phyloP scores from a whole-genome alignment of 1,284 basidiomycete genomes.

The Melampsora abietis-canadensis region DNA sequence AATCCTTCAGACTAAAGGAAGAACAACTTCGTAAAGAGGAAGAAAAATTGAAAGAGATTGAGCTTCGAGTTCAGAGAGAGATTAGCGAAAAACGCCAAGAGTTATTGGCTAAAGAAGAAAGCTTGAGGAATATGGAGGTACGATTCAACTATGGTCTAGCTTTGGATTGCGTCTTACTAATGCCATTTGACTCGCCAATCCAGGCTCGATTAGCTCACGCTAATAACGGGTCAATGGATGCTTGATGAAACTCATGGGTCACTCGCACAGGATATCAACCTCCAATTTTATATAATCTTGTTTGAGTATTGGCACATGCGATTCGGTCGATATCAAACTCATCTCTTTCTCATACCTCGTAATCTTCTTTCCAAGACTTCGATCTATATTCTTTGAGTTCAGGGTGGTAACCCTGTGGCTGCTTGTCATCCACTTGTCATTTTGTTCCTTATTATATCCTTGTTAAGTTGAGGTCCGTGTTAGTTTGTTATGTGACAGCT shows the following conservation, averaged over 20 bases:
- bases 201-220: conserved; percentile 40
- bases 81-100: conserved; percentile 99
- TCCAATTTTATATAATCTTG: too few relatives aligned
- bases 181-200: background rate
- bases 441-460: too few relatives aligned
- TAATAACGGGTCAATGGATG: conserved; percentile 16
- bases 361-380: too few relatives aligned
- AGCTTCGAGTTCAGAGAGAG: conserved; percentile 95
- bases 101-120: conserved; percentile 60
- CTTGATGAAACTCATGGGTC: background rate
- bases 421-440: too few relatives aligned
- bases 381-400: too few relatives aligned
- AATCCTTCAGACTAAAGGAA: conserved; percentile 94
- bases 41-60: conserved; percentile 85
- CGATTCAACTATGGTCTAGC: background rate
- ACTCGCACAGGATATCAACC: too few relatives aligned
- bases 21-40: conserved; percentile 90
- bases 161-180: background rate
- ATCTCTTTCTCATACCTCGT: too few relatives aligned
- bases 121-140: conserved; percentile 47
- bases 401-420: too few relatives aligned
- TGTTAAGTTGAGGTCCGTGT: too few relatives aligned
- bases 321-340: too few relatives aligned
- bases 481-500: too few relatives aligned
- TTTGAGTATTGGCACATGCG: too few relatives aligned